phyloP scores from a whole-genome alignment of 2,329 filamentous ascomycete species.

The Aspergillus pseudoglaucus region DNA sequence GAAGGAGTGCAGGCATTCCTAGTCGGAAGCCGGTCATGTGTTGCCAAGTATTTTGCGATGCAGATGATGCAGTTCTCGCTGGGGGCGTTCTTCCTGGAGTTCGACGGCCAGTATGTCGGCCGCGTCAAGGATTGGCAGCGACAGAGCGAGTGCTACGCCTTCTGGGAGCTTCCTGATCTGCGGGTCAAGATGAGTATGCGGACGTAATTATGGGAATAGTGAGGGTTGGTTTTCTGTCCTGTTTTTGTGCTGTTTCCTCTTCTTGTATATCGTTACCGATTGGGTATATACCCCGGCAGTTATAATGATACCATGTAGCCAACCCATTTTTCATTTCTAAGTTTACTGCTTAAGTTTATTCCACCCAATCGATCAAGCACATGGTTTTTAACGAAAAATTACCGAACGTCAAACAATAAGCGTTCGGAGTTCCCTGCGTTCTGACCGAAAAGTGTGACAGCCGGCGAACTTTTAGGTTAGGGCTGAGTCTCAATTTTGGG shows the following conservation, averaged over 20 bases:
- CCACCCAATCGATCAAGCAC: no score
- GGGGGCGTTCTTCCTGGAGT: slow-evolving; percentile 18
- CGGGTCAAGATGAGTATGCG: slow-evolving; percentile 11
- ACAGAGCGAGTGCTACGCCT: slow-evolving; percentile 19
- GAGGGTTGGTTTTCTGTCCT: neutral
- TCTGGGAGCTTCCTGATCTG: slow-evolving; percentile 20
- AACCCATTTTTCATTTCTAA: no score
- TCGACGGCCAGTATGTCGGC: slow-evolving; percentile 18
- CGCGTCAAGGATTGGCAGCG: slow-evolving; percentile 17
- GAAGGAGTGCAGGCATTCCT: slow-evolving; percentile 20
- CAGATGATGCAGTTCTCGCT: slow-evolving; percentile 21
- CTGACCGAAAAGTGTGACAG: neutral
- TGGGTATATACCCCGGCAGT: no score
- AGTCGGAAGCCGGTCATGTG: slow-evolving; percentile 19
- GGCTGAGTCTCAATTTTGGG: neutral
- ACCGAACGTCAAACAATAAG: neutral
- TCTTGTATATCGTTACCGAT: neutral
- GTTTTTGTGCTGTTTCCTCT: neutral
- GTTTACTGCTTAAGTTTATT: no score
- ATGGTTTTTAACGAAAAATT: neutral
- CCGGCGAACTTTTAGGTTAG: neutral
- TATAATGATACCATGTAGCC: no score
- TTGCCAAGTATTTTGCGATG: slow-evolving; percentile 22
- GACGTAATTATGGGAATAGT: neutral
- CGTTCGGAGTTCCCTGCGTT: neutral